Conservation (phyloP, 495 filamentous ascomycete genomes). For the Letharia columbiana region DNA sequence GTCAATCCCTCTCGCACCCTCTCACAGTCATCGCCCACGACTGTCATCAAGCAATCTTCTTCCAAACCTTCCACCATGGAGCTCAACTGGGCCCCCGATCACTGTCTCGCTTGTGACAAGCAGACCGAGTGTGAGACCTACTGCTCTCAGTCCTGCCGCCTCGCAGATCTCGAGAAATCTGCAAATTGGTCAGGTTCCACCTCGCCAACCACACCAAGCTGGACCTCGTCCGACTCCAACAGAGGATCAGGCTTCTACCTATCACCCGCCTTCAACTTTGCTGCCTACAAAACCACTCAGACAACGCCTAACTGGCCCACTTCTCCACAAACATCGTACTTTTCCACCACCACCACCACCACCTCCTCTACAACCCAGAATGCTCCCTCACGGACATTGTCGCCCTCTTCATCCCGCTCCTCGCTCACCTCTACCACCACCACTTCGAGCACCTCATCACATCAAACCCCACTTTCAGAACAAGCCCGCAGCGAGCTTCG, state of each 20-base stretch:
- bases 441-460: constrained; percentile 45
- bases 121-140: constrained; percentile 72
- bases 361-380: constrained; percentile 33
- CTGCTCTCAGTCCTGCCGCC: constrained; percentile 86
- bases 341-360: constrained; percentile 28
- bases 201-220: constrained; percentile 38
- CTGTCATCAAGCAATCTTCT: constrained; percentile 4
- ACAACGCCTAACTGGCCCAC: constrained; percentile 20
- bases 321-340: constrained; percentile 22
- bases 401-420: constrained; percentile 75
- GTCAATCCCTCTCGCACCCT: neutral
- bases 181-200: constrained; percentile 45
- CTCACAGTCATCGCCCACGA: constrained; percentile 3
- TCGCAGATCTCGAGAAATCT: constrained; percentile 76
- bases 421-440: constrained; percentile 65
- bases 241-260: constrained; percentile 50
- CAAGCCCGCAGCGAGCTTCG: constrained; percentile 72
- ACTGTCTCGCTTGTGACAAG: constrained; percentile 89
- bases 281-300: constrained; percentile 37
- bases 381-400: constrained; percentile 40
- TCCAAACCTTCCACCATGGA: constrained; percentile 42
- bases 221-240: constrained; percentile 29
- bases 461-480: constrained; percentile 51
- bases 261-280: constrained; percentile 61
- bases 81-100: constrained; percentile 83